Conservation (phyloP, 2,329 filamentous ascomycete species). For the Phaeophleospora eucalypticola region DNA sequence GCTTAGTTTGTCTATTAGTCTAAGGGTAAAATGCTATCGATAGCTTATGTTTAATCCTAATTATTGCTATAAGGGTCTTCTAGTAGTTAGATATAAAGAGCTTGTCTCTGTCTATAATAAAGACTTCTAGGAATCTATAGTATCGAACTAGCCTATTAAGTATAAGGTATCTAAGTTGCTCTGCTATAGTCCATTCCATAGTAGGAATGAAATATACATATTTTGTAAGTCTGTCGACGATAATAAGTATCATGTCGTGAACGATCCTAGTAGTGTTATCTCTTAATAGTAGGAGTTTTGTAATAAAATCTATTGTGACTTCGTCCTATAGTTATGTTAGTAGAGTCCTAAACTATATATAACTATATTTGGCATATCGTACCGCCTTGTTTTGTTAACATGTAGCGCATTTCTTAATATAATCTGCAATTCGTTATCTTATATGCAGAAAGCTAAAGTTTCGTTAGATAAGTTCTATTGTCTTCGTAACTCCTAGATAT, state of each 20-base stretch:
- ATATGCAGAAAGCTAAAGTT: conserved; percentile 10
- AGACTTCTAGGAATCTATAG: conserved; percentile 14
- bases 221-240: conserved; percentile 21
- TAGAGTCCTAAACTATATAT: conserved; percentile 11
- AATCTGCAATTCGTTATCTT: conserved; percentile 1
- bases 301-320: conserved; percentile 9
- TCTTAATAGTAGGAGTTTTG: conserved; percentile 14
- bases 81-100: conserved; percentile 23
- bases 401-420: conserved; percentile 12
- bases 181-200: conserved; percentile 12
- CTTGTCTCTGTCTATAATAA: conserved; percentile 23
- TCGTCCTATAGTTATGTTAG: conserved; percentile 11
- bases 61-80: conserved; percentile 15
- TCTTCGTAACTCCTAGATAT: conserved; percentile 2
- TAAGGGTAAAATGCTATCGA: conserved; percentile 28
- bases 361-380: conserved; percentile 10
- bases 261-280: conserved; percentile 1
- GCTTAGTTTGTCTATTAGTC: conserved; percentile 28
- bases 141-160: conserved; percentile 18
- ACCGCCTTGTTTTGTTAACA: conserved; percentile 8
- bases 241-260: conserved; percentile 19
- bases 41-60: conserved; percentile 22
- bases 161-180: conserved; percentile 18
- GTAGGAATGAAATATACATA: conserved; percentile 1
- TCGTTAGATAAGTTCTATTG: background rate